phyloP scores from a whole-genome alignment of 2,329 filamentous ascomycete species.

The Colletotrichum tropicale region DNA sequence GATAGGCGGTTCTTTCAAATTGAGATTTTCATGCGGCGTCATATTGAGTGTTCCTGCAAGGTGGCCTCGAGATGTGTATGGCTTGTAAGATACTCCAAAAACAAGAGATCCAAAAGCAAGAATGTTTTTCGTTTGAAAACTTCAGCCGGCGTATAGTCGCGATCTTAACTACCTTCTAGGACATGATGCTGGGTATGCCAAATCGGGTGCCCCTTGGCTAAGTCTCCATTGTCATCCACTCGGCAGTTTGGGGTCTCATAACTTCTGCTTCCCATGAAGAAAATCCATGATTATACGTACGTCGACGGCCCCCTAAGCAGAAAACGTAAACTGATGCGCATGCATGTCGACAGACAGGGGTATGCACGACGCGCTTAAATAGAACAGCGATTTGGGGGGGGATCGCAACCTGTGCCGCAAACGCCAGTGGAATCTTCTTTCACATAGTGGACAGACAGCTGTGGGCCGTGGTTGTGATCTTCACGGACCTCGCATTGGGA shows the following conservation, averaged over 20 bases:
- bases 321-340: background rate
- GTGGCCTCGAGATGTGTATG: background rate
- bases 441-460: background rate
- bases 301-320: background rate
- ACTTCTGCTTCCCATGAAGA: background rate
- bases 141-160: background rate
- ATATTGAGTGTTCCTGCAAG: background rate
- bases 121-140: background rate
- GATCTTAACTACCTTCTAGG: background rate
- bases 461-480: background rate
- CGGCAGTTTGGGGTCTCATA: background rate
- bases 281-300: background rate
- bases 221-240: background rate
- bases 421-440: background rate
- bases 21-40: background rate
- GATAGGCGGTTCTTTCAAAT: background rate
- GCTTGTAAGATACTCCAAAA: background rate
- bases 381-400: background rate
- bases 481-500: background rate
- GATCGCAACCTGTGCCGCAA: background rate
- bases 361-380: background rate
- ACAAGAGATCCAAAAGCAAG: background rate
- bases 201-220: background rate
- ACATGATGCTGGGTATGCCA: accelerated
- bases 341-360: background rate